Percentiles rank a stretch among this genome's conserved stretches.
These are phyloP conservation scores for Hypoxylon rubiginosum DNA, from an alignment of 2,329 filamentous ascomycete species.

Conservation along the genomic window DNA sequence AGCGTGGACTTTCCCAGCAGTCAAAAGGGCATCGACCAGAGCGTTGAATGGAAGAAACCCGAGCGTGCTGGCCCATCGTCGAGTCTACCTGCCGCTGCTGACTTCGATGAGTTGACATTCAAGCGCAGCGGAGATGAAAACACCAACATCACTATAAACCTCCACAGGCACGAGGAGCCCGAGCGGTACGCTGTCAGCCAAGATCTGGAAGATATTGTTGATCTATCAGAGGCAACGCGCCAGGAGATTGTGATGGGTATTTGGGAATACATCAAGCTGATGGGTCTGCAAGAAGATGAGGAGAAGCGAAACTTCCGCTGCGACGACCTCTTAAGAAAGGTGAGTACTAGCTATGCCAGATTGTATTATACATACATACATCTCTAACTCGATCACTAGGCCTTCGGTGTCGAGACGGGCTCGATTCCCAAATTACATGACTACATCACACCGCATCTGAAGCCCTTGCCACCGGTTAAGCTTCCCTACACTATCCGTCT, in stretches of 20 bases:
- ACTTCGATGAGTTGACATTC: conserved; percentile 93
- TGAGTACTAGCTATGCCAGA: conserved; percentile 59
- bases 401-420: conserved; percentile 82
- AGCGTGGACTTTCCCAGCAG: conserved; percentile 79
- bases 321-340: conserved; percentile 83
- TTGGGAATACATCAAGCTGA: conserved; percentile 93
- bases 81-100: conserved; percentile 73
- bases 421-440: conserved; percentile 89
- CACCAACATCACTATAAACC: conserved; percentile 88
- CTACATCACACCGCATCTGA: conserved; percentile 82
- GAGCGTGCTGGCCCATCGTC: conserved; percentile 66
- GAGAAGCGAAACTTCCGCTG: conserved; percentile 94
- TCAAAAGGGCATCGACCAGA: conserved; percentile 68
- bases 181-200: conserved; percentile 87
- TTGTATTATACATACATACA: conserved; percentile 6
- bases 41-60: conserved; percentile 90
- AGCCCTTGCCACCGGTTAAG: conserved; percentile 82
- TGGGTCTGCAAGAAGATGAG: conserved; percentile 91
- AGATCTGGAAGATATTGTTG: conserved; percentile 84
- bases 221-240: conserved; percentile 87
- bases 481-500: conserved; percentile 94
- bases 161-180: conserved; percentile 85
- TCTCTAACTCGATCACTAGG: conserved; percentile 56
- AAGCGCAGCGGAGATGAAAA: conserved; percentile 94
- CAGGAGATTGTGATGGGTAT: conserved; percentile 90